Conservation (phyloP, 768 basidiomycete species). For the Cyclocybe cylindracea region DNA sequence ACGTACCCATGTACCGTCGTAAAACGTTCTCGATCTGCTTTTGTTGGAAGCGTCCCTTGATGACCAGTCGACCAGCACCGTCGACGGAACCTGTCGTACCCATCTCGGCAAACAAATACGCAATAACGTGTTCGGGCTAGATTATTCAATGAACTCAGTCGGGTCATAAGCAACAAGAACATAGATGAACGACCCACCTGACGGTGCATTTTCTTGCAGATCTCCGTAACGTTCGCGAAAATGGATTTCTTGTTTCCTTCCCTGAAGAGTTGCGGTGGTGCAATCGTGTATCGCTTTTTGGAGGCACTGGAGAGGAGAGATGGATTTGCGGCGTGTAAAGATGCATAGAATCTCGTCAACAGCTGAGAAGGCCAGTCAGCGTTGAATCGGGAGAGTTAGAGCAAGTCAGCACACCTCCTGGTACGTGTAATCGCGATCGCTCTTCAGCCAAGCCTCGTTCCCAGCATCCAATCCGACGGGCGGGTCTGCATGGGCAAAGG, state of each 20-base stretch:
- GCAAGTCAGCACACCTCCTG: slow-evolving; percentile 63
- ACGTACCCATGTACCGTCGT: slow-evolving; percentile 91
- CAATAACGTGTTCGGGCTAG: slow-evolving; percentile 95
- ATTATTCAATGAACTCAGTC: neutral
- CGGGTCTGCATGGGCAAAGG: slow-evolving; percentile 64
- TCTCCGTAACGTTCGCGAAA: slow-evolving; percentile 95
- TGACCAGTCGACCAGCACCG: slow-evolving; percentile 87
- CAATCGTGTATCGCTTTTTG: slow-evolving; percentile 95
- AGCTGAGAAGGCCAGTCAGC: slow-evolving; percentile 51
- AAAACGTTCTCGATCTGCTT: slow-evolving; percentile 98
- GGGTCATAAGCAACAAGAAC: neutral
- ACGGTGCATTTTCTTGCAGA: slow-evolving; percentile 98
- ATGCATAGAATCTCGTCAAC: slow-evolving; percentile 87
- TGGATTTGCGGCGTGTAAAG: slow-evolving; percentile 93
- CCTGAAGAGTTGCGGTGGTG: slow-evolving; percentile 89
- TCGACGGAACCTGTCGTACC: slow-evolving; percentile 97
- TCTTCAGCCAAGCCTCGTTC: slow-evolving; percentile 86
- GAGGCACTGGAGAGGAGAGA: slow-evolving; percentile 77
- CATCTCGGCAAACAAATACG: slow-evolving; percentile 96
- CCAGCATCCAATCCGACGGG: slow-evolving; percentile 70
- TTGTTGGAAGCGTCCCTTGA: slow-evolving; percentile 97
- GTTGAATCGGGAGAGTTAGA: neutral
- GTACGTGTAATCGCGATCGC: slow-evolving; percentile 96
- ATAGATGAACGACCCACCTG: slow-evolving; percentile 34
- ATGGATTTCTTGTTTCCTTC: slow-evolving; percentile 98